Percentiles rank a stretch among this genome's conserved stretches.
Conservation (phyloP, 495 filamentous ascomycete genomes). For the Trichocladium uniseriatum region DNA sequence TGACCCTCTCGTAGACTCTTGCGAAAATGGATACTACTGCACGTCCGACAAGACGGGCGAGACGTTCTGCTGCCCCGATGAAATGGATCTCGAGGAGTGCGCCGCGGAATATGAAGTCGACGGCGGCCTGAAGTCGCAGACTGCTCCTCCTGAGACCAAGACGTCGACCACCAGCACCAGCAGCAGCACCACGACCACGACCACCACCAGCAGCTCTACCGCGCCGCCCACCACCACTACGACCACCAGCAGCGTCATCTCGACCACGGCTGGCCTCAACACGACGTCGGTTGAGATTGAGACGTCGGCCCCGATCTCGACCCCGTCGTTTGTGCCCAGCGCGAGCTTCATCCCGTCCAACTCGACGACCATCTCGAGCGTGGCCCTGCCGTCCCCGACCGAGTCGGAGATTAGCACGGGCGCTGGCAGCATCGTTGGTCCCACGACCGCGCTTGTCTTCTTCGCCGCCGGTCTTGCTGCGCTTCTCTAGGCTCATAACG, state of each 20-base stretch:
- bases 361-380: not conserved
- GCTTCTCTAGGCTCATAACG: slow-evolving; percentile 27
- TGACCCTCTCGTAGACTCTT: slow-evolving; percentile 29
- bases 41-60: slow-evolving; percentile 27
- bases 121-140: slow-evolving; percentile 32
- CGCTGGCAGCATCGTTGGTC: slow-evolving; percentile 17
- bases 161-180: slow-evolving; percentile 9
- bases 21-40: slow-evolving; percentile 41
- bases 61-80: slow-evolving; percentile 42
- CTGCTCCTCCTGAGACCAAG: slow-evolving; percentile 12
- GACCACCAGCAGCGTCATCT: slow-evolving; percentile 7
- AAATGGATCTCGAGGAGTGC: slow-evolving; percentile 33
- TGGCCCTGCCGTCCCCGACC: slow-evolving; percentile 1
- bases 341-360: not conserved
- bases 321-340: not conserved
- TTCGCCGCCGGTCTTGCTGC: slow-evolving; percentile 22
- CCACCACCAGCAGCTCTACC: slow-evolving; percentile 2
- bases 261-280: slow-evolving; percentile 1
- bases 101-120: slow-evolving; percentile 31
- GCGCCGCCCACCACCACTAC: not conserved
- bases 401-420: slow-evolving; percentile 8
- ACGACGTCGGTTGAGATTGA: not conserved
- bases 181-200: slow-evolving; percentile 14
- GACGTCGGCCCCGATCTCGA: not conserved
- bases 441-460: slow-evolving; percentile 20